These are phyloP conservation scores for Fusarium graminum DNA, from an alignment of 2,329 filamentous ascomycete genomes.

Conservation along the genomic window DNA sequence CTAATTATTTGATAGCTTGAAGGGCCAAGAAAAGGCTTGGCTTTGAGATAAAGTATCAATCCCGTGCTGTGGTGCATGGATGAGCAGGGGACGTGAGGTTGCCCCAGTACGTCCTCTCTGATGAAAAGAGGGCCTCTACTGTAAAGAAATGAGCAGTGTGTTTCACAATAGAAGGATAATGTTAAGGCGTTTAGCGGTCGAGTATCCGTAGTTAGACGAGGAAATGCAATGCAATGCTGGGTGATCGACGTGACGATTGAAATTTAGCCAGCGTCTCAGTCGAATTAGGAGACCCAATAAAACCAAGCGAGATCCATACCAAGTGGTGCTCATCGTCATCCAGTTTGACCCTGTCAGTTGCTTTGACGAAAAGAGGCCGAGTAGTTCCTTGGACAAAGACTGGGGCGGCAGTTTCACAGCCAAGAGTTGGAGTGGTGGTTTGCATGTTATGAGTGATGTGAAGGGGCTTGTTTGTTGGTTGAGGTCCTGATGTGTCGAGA, in stretches of 20 bases:
- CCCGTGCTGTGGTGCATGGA: conserved; percentile 23
- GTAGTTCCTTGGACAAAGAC: not conserved
- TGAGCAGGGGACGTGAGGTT: conserved; percentile 21
- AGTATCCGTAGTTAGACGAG: not conserved
- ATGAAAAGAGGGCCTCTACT: conserved; percentile 39
- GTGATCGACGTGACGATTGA: conserved; percentile 49
- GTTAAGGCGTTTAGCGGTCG: not conserved
- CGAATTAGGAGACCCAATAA: conserved; percentile 17
- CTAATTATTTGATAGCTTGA: not conserved
- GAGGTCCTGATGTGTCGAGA: not conserved
- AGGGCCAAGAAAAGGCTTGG: conserved; percentile 33
- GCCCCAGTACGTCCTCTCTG: conserved; percentile 3
- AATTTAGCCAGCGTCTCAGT: conserved; percentile 44
- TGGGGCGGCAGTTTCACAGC: not conserved
- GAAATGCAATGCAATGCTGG: conserved; percentile 11
- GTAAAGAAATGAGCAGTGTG: conserved; percentile 7
- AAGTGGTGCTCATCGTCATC: conserved; percentile 34
- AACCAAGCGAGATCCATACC: conserved; percentile 18
- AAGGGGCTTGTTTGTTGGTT: not conserved
- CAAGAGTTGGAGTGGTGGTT: not conserved
- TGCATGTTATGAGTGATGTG: too few species aligned
- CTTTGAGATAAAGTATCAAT: conserved; percentile 37
- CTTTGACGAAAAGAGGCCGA: conserved; percentile 3
- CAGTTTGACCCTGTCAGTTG: not conserved
- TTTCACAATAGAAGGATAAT: conserved; percentile 38